phyloP scores from a whole-genome alignment of 768 basidiomycete genomes.

The Pulveroboletus sp. region DNA sequence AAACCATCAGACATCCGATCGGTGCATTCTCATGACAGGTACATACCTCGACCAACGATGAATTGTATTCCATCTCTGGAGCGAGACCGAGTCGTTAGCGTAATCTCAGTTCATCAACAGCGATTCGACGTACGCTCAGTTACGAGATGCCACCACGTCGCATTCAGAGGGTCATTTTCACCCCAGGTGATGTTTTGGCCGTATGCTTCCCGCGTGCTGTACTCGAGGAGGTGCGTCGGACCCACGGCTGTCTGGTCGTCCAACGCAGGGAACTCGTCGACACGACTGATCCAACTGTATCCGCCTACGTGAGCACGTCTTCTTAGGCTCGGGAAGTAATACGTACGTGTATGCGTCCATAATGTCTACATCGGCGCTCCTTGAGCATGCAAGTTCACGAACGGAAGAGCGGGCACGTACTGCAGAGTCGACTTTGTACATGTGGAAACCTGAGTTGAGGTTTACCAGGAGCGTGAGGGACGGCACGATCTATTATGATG shows the following conservation, averaged over 20 bases:
- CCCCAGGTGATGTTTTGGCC: conserved; percentile 54
- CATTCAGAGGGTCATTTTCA: conserved; percentile 61
- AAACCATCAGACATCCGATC: no score
- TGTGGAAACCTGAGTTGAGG: conserved; percentile 67
- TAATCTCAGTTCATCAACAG: not conserved
- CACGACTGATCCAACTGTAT: conserved; percentile 59
- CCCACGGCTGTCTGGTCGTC: conserved; percentile 54
- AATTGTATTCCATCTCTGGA: conserved; percentile 24
- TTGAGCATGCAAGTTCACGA: not conserved
- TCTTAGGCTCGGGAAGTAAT: not conserved
- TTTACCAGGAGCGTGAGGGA: conserved; percentile 64
- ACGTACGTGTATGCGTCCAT: conserved; percentile 70
- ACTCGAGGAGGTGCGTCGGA: conserved; percentile 58
- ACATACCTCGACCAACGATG: conserved; percentile 22
- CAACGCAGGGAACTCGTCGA: conserved; percentile 50
- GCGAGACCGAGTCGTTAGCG: not conserved
- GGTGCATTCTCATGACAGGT: no score
- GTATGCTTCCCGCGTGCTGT: conserved; percentile 65
- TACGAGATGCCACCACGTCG: conserved; percentile 76
- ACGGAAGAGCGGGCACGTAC: conserved; percentile 12
- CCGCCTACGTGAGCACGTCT: not conserved
- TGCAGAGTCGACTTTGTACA: conserved; percentile 39
- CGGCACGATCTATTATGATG: conserved; percentile 33
- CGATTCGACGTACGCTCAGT: conserved; percentile 50
- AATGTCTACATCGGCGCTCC: conserved; percentile 57